Evolutionary conservation across 257 asterid genomes (phyloP), one percentile per base, ranked within the genome.

Genomic region (Solanum gracilifrons): DNA sequence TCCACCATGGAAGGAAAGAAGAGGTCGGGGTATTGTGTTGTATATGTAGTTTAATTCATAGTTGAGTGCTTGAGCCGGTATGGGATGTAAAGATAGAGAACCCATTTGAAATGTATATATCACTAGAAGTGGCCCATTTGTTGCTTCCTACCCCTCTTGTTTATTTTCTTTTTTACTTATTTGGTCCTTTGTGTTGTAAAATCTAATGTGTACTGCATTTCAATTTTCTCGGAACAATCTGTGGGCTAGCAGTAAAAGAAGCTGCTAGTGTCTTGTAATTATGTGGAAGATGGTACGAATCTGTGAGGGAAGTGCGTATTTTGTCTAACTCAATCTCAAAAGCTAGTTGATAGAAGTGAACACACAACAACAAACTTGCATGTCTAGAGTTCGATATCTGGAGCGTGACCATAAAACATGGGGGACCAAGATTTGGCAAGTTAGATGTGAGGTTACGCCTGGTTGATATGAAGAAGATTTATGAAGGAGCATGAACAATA

Each of bases 61-160:
- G 85, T 82, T 48, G 69, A 82, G 69, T 82, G 85, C 66, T 82
- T 82, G 85, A 82, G 85, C 21, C 7, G 18, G 37, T 18, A 46
- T 31, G 85, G 85, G 85, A 82, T 82, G 85, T 82, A 82, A 82
- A 82, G 85, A 48, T 82, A 48, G 85, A 48, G 11, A 3, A 82
- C 69, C 69, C 85, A 82, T 27, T 82, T 82, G 69, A 82, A 82
- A 29, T 82, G 85, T 82, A 82, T 82, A 82, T 82, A 82, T 82
- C 69, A 82, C 69, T 31, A 48, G 85, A 82, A 82, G 85, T 29
- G 69, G 69, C 62, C 41, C 85, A 18, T 35, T 31, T 48, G 4
- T 80, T 82, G 69, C 69, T 82, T 46, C n/a, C 11, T 43, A 27
- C 37, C 36, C 51, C 41, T 29, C 37, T 27, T 46, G 15, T 76